phyloP scores from a whole-genome alignment of 805 yeast species.

The Wickerhamiella domercqiae region DNA sequence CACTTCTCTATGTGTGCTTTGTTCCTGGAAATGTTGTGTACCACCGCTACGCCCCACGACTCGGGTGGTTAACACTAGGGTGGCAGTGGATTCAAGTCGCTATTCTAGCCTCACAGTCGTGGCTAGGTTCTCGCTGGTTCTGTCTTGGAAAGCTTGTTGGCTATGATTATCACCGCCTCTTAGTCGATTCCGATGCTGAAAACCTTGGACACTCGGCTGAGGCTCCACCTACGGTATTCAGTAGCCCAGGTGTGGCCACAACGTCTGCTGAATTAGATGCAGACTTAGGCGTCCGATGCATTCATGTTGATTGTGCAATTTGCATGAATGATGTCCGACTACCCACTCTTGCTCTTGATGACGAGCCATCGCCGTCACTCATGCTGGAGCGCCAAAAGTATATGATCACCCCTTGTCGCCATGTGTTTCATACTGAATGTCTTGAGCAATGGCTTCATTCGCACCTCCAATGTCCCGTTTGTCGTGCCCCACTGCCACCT shows the following conservation, averaged over 20 bases:
- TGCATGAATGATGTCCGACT: slow-evolving; percentile 72
- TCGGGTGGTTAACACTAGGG: slow-evolving; percentile 31
- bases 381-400: slow-evolving; percentile 23
- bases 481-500: slow-evolving; percentile 77
- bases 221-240: slow-evolving; percentile 1
- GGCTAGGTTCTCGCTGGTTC: slow-evolving; percentile 71
- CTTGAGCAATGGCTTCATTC: slow-evolving; percentile 87
- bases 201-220: slow-evolving; percentile 20
- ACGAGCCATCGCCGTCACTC: slow-evolving; percentile 11
- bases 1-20: slow-evolving; percentile 45
- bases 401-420: slow-evolving; percentile 74
- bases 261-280: background rate
- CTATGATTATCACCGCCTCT: slow-evolving; percentile 65
- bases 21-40: slow-evolving; percentile 43
- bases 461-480: slow-evolving; percentile 85
- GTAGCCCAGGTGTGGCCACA: background rate
- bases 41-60: slow-evolving; percentile 45
- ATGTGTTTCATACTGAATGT: slow-evolving; percentile 80
- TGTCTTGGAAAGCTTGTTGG: slow-evolving; percentile 65
- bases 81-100: slow-evolving; percentile 52
- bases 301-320: slow-evolving; percentile 59
- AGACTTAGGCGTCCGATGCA: background rate
- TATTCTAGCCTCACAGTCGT: slow-evolving; percentile 45
- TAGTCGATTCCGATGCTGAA: slow-evolving; percentile 44
- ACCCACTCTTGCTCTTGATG: slow-evolving; percentile 12